phyloP scores from a whole-genome alignment of 1,139 yeast genomes.

The Keqinozyma sinolaborantium region DNA sequence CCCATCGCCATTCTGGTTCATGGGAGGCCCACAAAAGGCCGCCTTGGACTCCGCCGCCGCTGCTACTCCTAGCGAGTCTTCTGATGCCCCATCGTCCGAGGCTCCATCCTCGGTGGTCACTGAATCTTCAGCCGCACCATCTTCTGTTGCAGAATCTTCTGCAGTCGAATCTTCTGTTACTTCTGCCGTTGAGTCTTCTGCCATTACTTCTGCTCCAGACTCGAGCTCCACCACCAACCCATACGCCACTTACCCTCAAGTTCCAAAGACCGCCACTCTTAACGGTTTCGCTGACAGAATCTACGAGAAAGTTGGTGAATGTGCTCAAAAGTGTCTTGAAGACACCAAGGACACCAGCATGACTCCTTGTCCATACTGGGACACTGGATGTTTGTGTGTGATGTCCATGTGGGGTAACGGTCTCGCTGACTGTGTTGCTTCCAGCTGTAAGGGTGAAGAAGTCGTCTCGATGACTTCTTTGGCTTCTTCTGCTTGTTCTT shows the following conservation, averaged over 20 bases:
- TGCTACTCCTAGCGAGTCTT: constrained; percentile 1
- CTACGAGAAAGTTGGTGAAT: constrained; percentile 20
- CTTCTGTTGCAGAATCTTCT: constrained; percentile 1
- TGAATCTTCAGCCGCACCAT: too few relatives aligned
- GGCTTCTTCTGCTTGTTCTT: constrained; percentile 23
- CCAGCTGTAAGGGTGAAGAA: constrained; percentile 21
- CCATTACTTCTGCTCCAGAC: neutral
- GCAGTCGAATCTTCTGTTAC: constrained; percentile 3
- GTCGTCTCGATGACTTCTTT: constrained; percentile 19
- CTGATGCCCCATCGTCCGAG: constrained; percentile 1
- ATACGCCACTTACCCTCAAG: constrained; percentile 31
- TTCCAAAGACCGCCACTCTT: constrained; percentile 35
- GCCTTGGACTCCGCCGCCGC: constrained; percentile 1
- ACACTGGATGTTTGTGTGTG: constrained; percentile 36
- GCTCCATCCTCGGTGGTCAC: constrained; percentile 5
- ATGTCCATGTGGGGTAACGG: constrained; percentile 25
- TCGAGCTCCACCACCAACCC: neutral
- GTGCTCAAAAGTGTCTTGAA: constrained; percentile 26
- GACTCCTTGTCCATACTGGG: constrained; percentile 33
- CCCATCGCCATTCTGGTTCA: constrained; percentile 20
- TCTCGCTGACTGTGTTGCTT: constrained; percentile 28
- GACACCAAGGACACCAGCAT: constrained; percentile 20
- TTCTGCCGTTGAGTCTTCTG: constrained; percentile 1
- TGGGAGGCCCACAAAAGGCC: constrained; percentile 1
- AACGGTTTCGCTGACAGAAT: constrained; percentile 43